Percentiles rank a stretch among this genome's conserved stretches.
phyloP scores from a whole-genome alignment of 2,329 filamentous ascomycete genomes.

The Colletotrichum musicola region DNA sequence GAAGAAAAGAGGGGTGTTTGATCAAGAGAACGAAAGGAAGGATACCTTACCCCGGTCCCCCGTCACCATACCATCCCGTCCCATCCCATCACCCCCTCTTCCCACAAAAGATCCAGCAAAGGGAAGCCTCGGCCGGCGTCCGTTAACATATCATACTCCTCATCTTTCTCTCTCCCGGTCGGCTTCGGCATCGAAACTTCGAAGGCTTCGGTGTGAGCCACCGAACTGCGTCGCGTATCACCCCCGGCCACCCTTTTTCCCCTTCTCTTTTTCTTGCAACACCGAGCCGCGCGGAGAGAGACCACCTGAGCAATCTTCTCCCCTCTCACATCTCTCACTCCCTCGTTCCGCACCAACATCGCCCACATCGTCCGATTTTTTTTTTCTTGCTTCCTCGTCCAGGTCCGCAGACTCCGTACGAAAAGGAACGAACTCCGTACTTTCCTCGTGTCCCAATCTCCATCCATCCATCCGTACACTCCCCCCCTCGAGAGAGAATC shows the following conservation, averaged over 20 bases:
- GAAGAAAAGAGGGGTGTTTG: slow-evolving; percentile 17
- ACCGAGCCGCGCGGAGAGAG: not conserved
- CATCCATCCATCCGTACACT: not conserved
- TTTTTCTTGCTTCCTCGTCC: not conserved
- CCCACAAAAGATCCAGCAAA: no score
- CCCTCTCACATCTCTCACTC: no score
- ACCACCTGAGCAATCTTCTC: slow-evolving; percentile 25
- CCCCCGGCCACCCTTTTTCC: slow-evolving; percentile 6
- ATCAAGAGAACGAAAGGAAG: slow-evolving; percentile 11
- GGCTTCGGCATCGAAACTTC: slow-evolving; percentile 20
- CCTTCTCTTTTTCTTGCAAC: slow-evolving; percentile 6
- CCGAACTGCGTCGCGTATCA: slow-evolving; percentile 36
- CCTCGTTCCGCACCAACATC: no score
- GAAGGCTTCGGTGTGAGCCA: slow-evolving; percentile 36
- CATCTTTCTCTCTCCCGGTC: not conserved
- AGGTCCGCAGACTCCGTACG: slow-evolving; percentile 26
- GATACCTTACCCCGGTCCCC: not conserved
- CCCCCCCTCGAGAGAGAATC: no score
- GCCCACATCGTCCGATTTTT: slow-evolving; percentile 33
- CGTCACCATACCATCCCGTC: slow-evolving; percentile 4
- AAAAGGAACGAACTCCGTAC: not conserved
- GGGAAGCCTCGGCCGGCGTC: slow-evolving; percentile 33
- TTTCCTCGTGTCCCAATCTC: slow-evolving; percentile 9
- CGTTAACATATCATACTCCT: slow-evolving; percentile 18
- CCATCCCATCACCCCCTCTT: slow-evolving; percentile 8